Evolutionary conservation across 768 basidiomycete genomes (phyloP).

Genomic region (Russula compacta): DNA sequence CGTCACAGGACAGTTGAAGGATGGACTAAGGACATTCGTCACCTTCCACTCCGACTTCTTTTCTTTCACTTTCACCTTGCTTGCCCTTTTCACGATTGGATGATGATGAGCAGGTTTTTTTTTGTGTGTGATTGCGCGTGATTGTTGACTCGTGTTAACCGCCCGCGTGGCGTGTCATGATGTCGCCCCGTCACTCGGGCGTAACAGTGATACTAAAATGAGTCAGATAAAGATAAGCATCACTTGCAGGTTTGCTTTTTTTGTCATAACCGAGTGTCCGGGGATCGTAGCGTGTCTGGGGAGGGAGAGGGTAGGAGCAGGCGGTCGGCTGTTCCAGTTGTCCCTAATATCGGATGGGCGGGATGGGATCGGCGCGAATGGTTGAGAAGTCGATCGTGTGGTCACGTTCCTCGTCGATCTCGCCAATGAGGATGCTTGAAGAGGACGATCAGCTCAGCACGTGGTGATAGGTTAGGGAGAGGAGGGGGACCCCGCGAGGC

Average conservation of each 20-base stretch:
- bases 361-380: slow-evolving; percentile 83
- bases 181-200: too few relatives aligned
- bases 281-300: neutral
- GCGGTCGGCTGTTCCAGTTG: neutral
- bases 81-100: too few relatives aligned
- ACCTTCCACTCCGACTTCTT: neutral
- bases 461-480: neutral
- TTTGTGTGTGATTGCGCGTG: too few relatives aligned
- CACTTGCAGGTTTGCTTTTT: too few relatives aligned
- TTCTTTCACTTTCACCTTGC: too few relatives aligned
- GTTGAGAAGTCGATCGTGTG: slow-evolving; percentile 59
- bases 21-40: neutral
- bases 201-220: neutral
- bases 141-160: too few relatives aligned
- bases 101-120: too few relatives aligned
- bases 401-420: slow-evolving; percentile 80
- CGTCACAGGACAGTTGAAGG: neutral
- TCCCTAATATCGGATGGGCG: slow-evolving; percentile 63
- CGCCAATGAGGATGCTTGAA: slow-evolving; percentile 65
- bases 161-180: too few relatives aligned
- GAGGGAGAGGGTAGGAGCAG: neutral
- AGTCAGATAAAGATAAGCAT: too few relatives aligned
- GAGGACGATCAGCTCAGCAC: neutral
- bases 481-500: neutral
- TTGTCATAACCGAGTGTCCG: neutral